phyloP scores from a whole-genome alignment of 2,329 filamentous ascomycete genomes.

The Pestalotiopsis sp. region DNA sequence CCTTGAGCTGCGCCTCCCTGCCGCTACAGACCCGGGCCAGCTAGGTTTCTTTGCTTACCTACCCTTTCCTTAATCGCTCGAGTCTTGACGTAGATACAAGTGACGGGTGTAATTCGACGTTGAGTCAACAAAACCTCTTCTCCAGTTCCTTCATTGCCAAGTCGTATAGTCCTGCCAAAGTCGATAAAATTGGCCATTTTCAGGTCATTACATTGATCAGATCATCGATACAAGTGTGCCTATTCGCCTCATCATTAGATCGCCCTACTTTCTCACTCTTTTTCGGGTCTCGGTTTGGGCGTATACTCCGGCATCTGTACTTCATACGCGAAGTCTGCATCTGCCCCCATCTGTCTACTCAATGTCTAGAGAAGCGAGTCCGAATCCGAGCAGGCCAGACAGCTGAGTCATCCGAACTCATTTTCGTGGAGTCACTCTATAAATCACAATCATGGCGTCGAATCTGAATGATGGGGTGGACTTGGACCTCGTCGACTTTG shows the following conservation, averaged over 20 bases:
- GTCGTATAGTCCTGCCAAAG: not conserved
- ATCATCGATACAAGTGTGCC: not conserved
- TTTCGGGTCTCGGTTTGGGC: not conserved
- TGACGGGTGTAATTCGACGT: not conserved
- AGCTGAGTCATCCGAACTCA: slow-evolving; percentile 1
- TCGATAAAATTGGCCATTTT: not conserved
- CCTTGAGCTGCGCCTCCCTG: not conserved
- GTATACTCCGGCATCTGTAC: not conserved
- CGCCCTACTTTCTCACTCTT: not conserved
- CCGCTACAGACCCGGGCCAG: not conserved
- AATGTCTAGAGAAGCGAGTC: not conserved
- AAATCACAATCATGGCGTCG: not conserved
- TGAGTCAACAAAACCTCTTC: not conserved
- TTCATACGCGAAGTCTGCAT: not conserved
- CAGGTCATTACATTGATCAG: not conserved
- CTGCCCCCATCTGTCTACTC: not conserved
- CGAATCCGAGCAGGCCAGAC: not conserved
- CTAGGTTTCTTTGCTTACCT: not conserved
- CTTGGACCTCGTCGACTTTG: slow-evolving; percentile 13
- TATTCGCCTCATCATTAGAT: not conserved
- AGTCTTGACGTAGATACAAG: not conserved
- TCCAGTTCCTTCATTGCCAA: not conserved
- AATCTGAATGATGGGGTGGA: not conserved
- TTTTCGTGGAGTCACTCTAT: not conserved
- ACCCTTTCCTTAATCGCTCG: not conserved